phyloP scores from a whole-genome alignment of 768 basidiomycete species.

The Tephrocybe sp. region DNA sequence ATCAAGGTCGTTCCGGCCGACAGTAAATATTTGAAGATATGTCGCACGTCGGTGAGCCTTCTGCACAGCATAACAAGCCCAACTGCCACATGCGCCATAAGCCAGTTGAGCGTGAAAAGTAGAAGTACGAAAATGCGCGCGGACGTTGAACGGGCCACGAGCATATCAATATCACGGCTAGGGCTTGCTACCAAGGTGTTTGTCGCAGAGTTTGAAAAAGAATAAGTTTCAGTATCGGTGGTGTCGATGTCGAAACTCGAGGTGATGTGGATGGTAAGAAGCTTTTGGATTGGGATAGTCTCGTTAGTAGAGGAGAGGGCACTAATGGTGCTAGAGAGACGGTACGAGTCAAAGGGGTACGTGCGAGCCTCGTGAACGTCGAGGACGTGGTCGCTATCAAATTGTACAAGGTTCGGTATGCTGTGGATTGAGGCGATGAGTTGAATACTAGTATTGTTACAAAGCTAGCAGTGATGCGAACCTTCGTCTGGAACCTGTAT shows the following conservation, averaged over 20 bases:
- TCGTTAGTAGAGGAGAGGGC: constrained; percentile 33
- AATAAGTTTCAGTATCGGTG: constrained; percentile 38
- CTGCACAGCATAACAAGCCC: constrained; percentile 46
- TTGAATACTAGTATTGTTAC: background rate
- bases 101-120: constrained; percentile 50
- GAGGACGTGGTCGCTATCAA: constrained; percentile 56
- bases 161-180: constrained; percentile 46
- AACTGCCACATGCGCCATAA: constrained; percentile 52
- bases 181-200: constrained; percentile 18
- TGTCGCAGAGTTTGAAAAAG: constrained; percentile 21
- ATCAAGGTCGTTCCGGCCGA: constrained; percentile 42
- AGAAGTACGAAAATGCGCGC: constrained; percentile 44
- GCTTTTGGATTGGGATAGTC: constrained; percentile 41
- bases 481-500: constrained; percentile 43
- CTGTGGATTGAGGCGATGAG: constrained; percentile 25
- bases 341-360: constrained; percentile 60
- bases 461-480: constrained; percentile 17
- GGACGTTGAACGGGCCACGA: constrained; percentile 43
- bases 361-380: constrained; percentile 53
- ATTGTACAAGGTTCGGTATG: constrained; percentile 55
- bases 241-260: constrained; percentile 47
- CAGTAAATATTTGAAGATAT: constrained; percentile 37
- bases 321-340: constrained; percentile 48
- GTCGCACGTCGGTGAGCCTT: constrained; percentile 27
- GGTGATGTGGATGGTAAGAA: constrained; percentile 42